phyloP scores from a whole-genome alignment of 192 early-diverging fungal genomes.

The Coemansia sp. region DNA sequence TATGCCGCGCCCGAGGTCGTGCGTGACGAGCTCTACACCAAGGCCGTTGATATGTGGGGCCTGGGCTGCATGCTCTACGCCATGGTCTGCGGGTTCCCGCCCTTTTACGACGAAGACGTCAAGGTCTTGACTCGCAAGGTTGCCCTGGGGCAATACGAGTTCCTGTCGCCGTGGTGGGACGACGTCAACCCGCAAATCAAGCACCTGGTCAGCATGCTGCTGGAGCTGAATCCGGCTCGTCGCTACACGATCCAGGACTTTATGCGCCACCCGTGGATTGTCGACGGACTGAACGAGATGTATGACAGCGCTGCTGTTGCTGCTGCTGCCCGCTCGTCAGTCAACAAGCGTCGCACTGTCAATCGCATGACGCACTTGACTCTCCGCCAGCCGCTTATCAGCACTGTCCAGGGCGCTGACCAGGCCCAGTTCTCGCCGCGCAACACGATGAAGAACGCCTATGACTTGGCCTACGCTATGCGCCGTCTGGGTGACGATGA shows the following conservation, averaged over 20 bases:
- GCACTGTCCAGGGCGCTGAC: not conserved
- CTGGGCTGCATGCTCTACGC: conserved; percentile 86
- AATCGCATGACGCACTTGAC: conserved; percentile 26
- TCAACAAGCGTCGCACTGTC: conserved; percentile 37
- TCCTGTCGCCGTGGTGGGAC: conserved; percentile 91
- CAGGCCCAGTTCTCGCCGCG: conserved; percentile 47
- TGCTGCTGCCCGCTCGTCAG: conserved; percentile 35
- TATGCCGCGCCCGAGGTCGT: conserved; percentile 95
- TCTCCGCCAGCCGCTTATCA: conserved; percentile 27
- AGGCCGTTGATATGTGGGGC: conserved; percentile 85
- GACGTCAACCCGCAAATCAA: conserved; percentile 71
- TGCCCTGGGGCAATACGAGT: conserved; percentile 77
- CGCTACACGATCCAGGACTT: conserved; percentile 80
- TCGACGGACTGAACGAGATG: conserved; percentile 39
- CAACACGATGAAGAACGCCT: conserved; percentile 69
- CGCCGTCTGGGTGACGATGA: conserved; percentile 73
- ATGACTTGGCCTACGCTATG: conserved; percentile 74
- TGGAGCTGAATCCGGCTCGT: conserved; percentile 67
- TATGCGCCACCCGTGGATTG: conserved; percentile 77
- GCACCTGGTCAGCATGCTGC: conserved; percentile 67
- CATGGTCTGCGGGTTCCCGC: conserved; percentile 76
- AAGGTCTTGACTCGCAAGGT: conserved; percentile 79
- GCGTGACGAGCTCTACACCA: conserved; percentile 73
- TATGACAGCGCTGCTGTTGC: conserved; percentile 42
- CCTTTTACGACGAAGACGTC: conserved; percentile 81